Evolutionary conservation across 108 stramenopile species (phyloP).

Genomic region (Cyclostephanos tholiformis): DNA sequence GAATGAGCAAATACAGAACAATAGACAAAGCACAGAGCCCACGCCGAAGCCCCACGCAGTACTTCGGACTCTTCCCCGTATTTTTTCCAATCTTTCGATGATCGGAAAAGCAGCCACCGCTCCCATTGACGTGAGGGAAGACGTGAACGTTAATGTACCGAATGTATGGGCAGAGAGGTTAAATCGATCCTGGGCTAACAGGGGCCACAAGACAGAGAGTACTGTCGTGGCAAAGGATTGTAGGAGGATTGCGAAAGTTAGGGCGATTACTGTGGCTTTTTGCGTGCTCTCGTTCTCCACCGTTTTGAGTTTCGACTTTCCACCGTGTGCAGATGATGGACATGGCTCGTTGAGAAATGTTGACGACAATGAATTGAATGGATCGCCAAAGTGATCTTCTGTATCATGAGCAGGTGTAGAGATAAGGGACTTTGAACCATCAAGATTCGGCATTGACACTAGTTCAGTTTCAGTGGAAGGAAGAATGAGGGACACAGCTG

Average conservation of each 20-base stretch:
- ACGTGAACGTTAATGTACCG: slow-evolving; percentile 32
- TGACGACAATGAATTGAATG: slow-evolving; percentile 4
- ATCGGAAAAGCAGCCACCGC: slow-evolving; percentile 36
- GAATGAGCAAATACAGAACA: slow-evolving; percentile 27
- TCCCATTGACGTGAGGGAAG: slow-evolving; percentile 29
- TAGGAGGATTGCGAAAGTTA: slow-evolving; percentile 27
- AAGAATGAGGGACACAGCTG: not conserved
- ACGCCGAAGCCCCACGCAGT: slow-evolving; percentile 29
- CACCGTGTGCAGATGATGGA: slow-evolving; percentile 1
- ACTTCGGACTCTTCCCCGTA: slow-evolving; percentile 31
- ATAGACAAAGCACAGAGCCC: slow-evolving; percentile 5
- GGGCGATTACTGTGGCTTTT: slow-evolving; percentile 4
- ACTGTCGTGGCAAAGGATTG: slow-evolving; percentile 35
- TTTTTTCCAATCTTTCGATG: slow-evolving; percentile 24
- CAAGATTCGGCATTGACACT: not conserved
- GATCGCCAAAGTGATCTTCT: not conserved
- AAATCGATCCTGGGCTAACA: slow-evolving; percentile 31
- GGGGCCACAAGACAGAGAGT: slow-evolving; percentile 36
- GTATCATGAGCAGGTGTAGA: not conserved
- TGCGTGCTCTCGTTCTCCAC: not conserved
- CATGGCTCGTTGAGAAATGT: slow-evolving; percentile 28
- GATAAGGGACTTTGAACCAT: not conserved
- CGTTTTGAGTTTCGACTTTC: not conserved
- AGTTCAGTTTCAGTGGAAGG: slow-evolving; percentile 9
- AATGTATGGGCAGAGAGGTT: slow-evolving; percentile 36